phyloP scores from a whole-genome alignment of 2,329 filamentous ascomycete species.

The Colletotrichum sublineola region DNA sequence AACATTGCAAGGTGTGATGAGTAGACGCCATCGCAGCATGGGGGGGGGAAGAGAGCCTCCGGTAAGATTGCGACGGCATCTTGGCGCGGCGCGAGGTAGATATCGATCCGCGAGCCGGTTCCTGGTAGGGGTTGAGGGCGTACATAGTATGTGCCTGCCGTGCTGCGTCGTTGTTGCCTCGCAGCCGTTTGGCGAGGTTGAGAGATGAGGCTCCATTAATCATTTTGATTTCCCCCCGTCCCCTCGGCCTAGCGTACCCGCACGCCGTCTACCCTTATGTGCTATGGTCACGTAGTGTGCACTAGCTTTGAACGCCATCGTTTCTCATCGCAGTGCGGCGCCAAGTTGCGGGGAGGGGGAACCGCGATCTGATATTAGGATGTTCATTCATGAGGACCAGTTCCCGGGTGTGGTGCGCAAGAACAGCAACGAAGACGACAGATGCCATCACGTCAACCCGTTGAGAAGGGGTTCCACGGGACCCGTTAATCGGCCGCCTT shows the following conservation, averaged over 20 bases:
- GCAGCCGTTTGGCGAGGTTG: not conserved
- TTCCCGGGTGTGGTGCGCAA: not conserved
- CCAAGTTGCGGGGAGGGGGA: not conserved
- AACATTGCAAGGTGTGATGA: conserved; percentile 9
- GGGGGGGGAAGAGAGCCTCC: not conserved
- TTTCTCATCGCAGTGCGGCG: conserved; percentile 3
- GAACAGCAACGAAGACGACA: not conserved
- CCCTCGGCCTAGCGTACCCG: not conserved
- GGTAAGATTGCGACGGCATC: conserved; percentile 11
- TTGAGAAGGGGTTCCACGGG: conserved; percentile 3
- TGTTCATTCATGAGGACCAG: conserved; percentile 16
- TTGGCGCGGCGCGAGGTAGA: conserved; percentile 38
- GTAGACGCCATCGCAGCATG: not conserved
- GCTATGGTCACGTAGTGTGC: not conserved
- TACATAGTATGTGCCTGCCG: not conserved
- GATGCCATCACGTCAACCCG: not conserved
- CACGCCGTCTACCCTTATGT: not conserved
- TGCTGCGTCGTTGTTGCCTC: not conserved
- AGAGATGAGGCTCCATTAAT: conserved; percentile 35
- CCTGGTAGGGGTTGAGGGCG: not conserved
- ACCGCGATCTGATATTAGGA: conserved; percentile 8
- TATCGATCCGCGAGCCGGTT: conserved; percentile 33
- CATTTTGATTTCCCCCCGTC: not conserved
- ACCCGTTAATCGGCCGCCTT: not conserved
- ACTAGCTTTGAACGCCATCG: not conserved